Conservation (phyloP, 768 basidiomycete genomes). For the Fistulinella prunicolor region DNA sequence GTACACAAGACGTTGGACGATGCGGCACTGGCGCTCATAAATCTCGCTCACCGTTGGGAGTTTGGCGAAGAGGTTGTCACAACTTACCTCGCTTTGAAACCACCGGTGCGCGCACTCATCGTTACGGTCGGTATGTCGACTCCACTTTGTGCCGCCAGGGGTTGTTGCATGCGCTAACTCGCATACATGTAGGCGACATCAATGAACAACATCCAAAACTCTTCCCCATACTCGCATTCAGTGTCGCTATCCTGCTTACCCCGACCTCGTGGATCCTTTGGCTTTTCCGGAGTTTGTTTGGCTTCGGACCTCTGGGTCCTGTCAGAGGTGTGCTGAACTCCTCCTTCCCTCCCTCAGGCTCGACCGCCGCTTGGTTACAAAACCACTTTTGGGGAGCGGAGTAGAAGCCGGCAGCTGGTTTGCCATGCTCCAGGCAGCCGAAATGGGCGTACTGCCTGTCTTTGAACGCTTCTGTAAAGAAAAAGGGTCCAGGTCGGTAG, state of each 20-base stretch:
- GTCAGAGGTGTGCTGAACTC: conserved; percentile 5
- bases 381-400: background rate
- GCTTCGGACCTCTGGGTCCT: conserved; percentile 16
- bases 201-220: conserved; percentile 8
- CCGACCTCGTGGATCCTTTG: conserved; percentile 14
- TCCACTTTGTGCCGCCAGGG: no score
- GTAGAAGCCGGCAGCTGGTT: conserved; percentile 13
- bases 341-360: conserved; percentile 5
- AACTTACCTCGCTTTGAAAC: conserved; percentile 3
- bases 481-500: no score
- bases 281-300: conserved; percentile 11
- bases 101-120: conserved; percentile 2
- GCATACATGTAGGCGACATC: conserved; percentile 4
- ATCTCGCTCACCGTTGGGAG: conserved; percentile 1
- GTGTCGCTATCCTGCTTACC: conserved; percentile 4
- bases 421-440: conserved; percentile 14
- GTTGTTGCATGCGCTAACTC: background rate
- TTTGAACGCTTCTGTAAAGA: no score
- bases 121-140: conserved; percentile 9
- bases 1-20: conserved; percentile 9
- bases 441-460: conserved; percentile 1
- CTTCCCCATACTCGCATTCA: conserved; percentile 3
- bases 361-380: conserved; percentile 14
- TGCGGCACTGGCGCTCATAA: background rate
- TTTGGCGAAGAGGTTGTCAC: conserved; percentile 5